Conservation (phyloP, 768 basidiomycete species). For the Holtermanniella nyarrowii region DNA sequence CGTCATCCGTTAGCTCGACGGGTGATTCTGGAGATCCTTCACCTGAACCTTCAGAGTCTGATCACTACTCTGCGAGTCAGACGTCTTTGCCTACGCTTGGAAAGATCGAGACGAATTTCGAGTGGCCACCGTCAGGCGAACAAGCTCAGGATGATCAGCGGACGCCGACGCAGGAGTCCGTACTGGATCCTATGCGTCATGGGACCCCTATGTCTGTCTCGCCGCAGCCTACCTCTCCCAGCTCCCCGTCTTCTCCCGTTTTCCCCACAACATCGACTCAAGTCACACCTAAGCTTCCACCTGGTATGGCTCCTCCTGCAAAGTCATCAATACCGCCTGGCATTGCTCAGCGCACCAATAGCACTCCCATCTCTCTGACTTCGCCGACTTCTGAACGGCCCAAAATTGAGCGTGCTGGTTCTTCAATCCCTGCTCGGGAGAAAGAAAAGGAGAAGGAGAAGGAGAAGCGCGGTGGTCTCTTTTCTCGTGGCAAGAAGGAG, state of each 20-base stretch:
- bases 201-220: too few species aligned
- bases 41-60: conserved; percentile 6
- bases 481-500: conserved; percentile 17
- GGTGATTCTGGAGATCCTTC: conserved; percentile 19
- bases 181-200: neutral
- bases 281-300: conserved; percentile 13
- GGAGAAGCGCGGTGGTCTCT: conserved; percentile 35
- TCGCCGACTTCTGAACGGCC: conserved; percentile 10
- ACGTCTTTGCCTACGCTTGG: neutral
- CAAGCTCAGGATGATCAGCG: neutral
- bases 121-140: neutral
- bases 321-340: conserved; percentile 16
- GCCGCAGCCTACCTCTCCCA: too few species aligned
- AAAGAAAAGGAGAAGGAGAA: conserved; percentile 38
- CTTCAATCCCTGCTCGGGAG: neutral
- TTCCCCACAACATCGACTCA: conserved; percentile 4
- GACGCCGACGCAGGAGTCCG: neutral
- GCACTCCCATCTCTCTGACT: conserved; percentile 1
- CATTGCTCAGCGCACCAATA: conserved; percentile 15
- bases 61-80: conserved; percentile 3
- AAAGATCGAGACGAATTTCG: neutral
- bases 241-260: too few species aligned
- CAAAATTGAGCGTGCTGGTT: conserved; percentile 6
- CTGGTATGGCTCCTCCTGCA: conserved; percentile 33
- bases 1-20: neutral